Evolutionary conservation across 495 filamentous ascomycete species (phyloP).

Genomic region (Aspergillus bridgeri): DNA sequence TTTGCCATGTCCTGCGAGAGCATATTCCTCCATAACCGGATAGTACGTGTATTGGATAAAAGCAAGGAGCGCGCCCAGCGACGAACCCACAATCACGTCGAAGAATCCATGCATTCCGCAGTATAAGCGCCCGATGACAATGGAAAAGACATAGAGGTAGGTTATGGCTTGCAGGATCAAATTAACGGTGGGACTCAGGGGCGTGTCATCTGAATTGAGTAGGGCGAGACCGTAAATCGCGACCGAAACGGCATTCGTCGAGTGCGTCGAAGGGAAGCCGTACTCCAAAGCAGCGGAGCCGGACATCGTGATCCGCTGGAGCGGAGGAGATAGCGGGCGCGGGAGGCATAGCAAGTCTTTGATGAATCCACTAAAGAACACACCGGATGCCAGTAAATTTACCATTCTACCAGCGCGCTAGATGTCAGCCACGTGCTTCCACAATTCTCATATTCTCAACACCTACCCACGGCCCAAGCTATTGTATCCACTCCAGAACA

Average conservation of each 20-base stretch:
- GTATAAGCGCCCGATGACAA: constrained; percentile 85
- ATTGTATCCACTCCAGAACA: constrained; percentile 92
- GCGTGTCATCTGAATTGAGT: constrained; percentile 54
- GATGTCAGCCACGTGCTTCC: constrained; percentile 2
- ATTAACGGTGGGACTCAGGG: constrained; percentile 47
- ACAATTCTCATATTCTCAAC: background rate
- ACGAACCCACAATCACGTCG: constrained; percentile 76
- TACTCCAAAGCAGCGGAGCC: constrained; percentile 93
- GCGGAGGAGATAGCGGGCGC: constrained; percentile 85
- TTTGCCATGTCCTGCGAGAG: constrained; percentile 45
- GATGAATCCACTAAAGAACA: constrained; percentile 89
- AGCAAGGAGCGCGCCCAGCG: constrained; percentile 66
- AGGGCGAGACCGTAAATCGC: constrained; percentile 75
- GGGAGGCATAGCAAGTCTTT: constrained; percentile 96
- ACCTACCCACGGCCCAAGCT: constrained; percentile 78
- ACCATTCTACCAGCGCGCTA: constrained; percentile 58
- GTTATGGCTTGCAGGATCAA: constrained; percentile 60
- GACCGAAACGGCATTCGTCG: constrained; percentile 93
- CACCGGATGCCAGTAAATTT: constrained; percentile 81
- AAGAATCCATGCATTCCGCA: constrained; percentile 99
- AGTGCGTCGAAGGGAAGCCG: constrained; percentile 95
- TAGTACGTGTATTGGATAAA: constrained; percentile 70
- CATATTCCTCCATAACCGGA: constrained; percentile 60
- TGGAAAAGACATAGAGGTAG: constrained; percentile 85
- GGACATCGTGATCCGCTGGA: constrained; percentile 95